These are phyloP conservation scores for Chrysanthemum seticuspe DNA, from an alignment of 129 eudicot species.

Conservation along the genomic window DNA sequence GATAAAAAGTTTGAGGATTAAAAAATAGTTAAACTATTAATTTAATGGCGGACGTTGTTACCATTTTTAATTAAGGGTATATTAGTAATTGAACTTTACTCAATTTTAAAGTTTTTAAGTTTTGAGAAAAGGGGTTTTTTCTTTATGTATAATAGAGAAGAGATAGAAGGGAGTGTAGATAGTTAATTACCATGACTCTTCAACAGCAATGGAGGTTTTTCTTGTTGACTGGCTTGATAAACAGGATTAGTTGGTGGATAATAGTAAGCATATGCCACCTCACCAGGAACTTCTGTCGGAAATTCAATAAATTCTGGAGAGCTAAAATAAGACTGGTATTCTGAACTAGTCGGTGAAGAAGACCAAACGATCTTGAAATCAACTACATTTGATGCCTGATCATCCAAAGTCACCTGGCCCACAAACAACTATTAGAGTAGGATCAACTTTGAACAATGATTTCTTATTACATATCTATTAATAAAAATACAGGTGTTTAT, in stretches of 20 bases:
- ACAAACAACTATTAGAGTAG: constrained; percentile 6
- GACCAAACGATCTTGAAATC: constrained; percentile 82
- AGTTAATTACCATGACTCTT: constrained; percentile 75
- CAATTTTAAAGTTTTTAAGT: too few species aligned
- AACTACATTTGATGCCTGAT: constrained; percentile 50
- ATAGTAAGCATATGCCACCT: constrained; percentile 82
- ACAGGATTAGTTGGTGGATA: constrained; percentile 91
- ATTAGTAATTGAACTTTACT: too few species aligned
- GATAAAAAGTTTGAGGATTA: too few species aligned
- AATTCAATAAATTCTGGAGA: constrained; percentile 85
- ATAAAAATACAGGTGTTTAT: neutral
- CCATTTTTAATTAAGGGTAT: too few species aligned
- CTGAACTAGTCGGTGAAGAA: constrained; percentile 67
- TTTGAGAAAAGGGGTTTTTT: too few species aligned
- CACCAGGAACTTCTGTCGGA: constrained; percentile 88
- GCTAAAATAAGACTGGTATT: constrained; percentile 61
- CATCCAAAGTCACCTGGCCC: constrained; percentile 73
- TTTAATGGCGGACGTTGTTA: too few species aligned
- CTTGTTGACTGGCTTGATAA: constrained; percentile 64
- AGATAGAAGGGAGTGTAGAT: neutral
- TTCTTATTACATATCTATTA: neutral
- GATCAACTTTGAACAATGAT: neutral
- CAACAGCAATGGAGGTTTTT: constrained; percentile 87
- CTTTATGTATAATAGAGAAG: too few species aligned
- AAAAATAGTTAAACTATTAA: too few species aligned